Percentiles rank a stretch among this genome's conserved stretches.
phyloP scores from a whole-genome alignment of 2,329 filamentous ascomycete genomes.

The Fusarium hostae region DNA sequence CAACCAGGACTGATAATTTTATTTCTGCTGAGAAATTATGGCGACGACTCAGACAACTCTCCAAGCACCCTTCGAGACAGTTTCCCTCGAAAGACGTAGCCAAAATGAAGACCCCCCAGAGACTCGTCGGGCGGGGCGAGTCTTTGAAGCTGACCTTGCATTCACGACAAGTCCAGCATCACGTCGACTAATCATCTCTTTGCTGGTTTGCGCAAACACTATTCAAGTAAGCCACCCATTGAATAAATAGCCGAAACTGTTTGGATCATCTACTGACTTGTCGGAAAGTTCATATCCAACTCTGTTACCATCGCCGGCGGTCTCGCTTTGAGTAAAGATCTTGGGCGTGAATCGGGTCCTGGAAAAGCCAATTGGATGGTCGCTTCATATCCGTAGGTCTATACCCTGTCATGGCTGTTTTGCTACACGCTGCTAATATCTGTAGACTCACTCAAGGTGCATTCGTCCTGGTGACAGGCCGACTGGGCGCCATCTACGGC shows the following conservation, averaged over 20 bases:
- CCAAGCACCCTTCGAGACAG: background rate
- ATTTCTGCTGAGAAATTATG: background rate
- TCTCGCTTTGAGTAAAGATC: constrained; percentile 2
- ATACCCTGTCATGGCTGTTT: fast-evolving
- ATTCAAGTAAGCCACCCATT: background rate
- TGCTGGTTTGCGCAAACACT: constrained; percentile 16
- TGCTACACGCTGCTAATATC: fast-evolving
- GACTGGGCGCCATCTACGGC: constrained; percentile 64
- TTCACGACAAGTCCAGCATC: constrained; percentile 14
- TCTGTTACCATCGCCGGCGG: constrained; percentile 6
- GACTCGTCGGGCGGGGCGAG: background rate
- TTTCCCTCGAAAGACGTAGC: background rate
- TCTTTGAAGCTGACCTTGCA: constrained; percentile 10
- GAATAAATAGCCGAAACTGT: too few species aligned
- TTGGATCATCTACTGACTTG: background rate
- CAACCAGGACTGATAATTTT: background rate
- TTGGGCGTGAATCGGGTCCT: constrained; percentile 10
- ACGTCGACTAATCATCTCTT: constrained; percentile 3
- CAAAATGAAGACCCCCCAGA: background rate
- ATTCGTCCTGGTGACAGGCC: constrained; percentile 63
- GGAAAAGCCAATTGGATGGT: constrained; percentile 25
- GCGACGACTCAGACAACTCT: background rate
- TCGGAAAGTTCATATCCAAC: constrained; percentile 3
- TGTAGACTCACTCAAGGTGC: constrained; percentile 60
- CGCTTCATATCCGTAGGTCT: constrained; percentile 12